Base-by-base conservation (phyloP, 2,329 filamentous ascomycete species). In the Pseudogymnoascus sp. region DNA sequence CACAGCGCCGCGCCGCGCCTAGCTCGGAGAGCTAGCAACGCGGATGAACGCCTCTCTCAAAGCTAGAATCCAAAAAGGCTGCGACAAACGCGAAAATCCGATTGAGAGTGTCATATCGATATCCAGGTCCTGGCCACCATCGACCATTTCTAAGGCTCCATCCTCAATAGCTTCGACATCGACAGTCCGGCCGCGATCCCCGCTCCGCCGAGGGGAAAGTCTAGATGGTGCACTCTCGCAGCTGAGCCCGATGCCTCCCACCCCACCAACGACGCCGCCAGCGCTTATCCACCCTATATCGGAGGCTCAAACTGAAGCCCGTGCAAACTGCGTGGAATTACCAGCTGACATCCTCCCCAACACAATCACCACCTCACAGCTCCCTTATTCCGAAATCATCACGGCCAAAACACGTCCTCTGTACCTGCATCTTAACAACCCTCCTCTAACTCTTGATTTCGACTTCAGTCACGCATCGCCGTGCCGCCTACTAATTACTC, bases 31-130 rank as follows among this genome's bases (percentile, higher is more conserved):
- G 2, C 49, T 67, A 45, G 19, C 42, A 4, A 63, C 60, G 3
- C 4, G 7, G 19, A 42, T 69, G 4, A 65, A 67, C 36, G 49
- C 9, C n/a, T 62, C 58, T 5, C 7, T 69, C 19, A 62, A 68
- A 42, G 14, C 19, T 5, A 64, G 63, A 36, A 30, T 64, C 8
- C 49, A 7, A 63, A 5, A 16, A n/a, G 11, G 11, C 1, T 8
- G 19, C 12, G 14, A 8, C 12, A 25, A 8, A 45, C 22, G 8
- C 5, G 4, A 6, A 0, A 1, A 19, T 49, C 42, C 42, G 7
- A n/a, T 0, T 28, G 42, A 49, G 42, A 49, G 42, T 2, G 42
- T 28, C 3, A 3, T 11, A 49, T 28, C 42, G 1, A 4, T 49
- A 49, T 14, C 42, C 2, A 63, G 36, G 30, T 52, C 39, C 22